These are phyloP conservation scores for Phytophthora pinifolia DNA, from an alignment of 352 stramenopile species.

Conservation along the genomic window DNA sequence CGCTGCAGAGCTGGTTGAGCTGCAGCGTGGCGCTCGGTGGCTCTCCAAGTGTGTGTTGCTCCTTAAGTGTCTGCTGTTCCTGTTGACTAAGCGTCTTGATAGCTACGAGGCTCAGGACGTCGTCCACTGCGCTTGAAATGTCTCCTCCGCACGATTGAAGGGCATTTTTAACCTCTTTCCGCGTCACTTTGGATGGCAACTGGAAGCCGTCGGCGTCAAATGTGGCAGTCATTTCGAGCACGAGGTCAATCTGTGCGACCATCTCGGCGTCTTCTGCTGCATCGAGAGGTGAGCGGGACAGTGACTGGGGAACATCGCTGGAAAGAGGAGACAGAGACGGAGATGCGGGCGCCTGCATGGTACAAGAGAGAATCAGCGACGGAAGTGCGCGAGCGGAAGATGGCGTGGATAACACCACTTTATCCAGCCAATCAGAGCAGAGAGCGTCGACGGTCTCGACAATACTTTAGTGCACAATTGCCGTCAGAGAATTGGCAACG, in stretches of 20 bases:
- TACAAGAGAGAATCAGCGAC: neutral
- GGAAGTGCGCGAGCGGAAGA: too few species aligned
- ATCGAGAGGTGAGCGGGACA: neutral
- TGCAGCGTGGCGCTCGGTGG: slow-evolving; percentile 36
- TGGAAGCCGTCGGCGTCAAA: slow-evolving; percentile 46
- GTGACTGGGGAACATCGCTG: slow-evolving; percentile 11
- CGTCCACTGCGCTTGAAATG: slow-evolving; percentile 52
- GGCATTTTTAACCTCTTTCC: slow-evolving; percentile 35
- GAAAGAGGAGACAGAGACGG: slow-evolving; percentile 17
- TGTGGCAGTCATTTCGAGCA: slow-evolving; percentile 51
- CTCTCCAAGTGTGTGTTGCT: neutral
- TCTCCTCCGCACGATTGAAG: slow-evolving; percentile 41
- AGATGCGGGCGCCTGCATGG: too few species aligned
- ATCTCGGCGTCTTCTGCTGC: slow-evolving; percentile 11
- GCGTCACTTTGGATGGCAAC: slow-evolving; percentile 31
- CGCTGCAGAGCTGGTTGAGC: slow-evolving; percentile 55
- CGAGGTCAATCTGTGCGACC: slow-evolving; percentile 36
- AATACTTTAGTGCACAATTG: too few species aligned
- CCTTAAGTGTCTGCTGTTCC: slow-evolving; percentile 32
- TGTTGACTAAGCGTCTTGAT: slow-evolving; percentile 46
- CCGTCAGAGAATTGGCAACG: too few species aligned
- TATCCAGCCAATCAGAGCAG: too few species aligned
- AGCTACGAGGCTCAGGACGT: slow-evolving; percentile 59
- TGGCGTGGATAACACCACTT: too few species aligned
- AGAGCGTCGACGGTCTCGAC: slow-evolving; percentile 7